Base-by-base conservation (phyloP, 2,329 filamentous ascomycete species). In the Aspergillus luchuensis region DNA sequence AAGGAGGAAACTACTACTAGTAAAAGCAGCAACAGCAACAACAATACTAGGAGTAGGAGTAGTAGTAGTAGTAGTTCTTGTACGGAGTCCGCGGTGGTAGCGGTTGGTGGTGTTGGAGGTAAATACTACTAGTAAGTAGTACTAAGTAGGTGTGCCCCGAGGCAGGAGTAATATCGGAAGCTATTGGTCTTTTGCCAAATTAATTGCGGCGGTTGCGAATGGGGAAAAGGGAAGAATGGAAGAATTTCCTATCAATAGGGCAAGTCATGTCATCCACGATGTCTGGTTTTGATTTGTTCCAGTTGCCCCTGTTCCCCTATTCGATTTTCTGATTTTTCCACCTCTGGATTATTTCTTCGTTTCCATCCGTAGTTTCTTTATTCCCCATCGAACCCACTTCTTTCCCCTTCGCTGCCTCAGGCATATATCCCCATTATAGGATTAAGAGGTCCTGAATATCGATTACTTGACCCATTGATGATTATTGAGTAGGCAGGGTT, bases 301-400 rank as follows among this genome's bases (percentile, higher is more conserved):
- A 30, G 28, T 30, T 30, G 11, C 33, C 11, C 33, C 33, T 36
- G 10, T 36, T 36, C 33, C 33, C 33, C 33, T 36, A 36, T 36
- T 36, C 13, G 13, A 36, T 15, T 36, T 36, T 36, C 33, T 36
- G 5, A 15, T 45, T 45, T 45, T 23, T 10, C 30, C 10, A 3
- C 13, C 28, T 17, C 30, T 50, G 17, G 2, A 15, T 28, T 49
- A n/a, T 17, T 50, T 30, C 25, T 50, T 50, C 15, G 47, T 50
- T 30, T 28, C 23, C 15, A 30, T 50, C 47, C 25, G 25, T 50
- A 30, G 47, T 50, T 50, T 50, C 47, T 50, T 50, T 50, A 50
- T 50, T 50, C 47, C 47, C 47, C 25, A 49, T 30, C 47, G 25
- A 49, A 49, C 47, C 47, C 47, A 50, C 47, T 33, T 17, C 47